These are phyloP conservation scores for Ustilago loliicola DNA, from an alignment of 1,284 basidiomycete species.

Conservation along the genomic window DNA sequence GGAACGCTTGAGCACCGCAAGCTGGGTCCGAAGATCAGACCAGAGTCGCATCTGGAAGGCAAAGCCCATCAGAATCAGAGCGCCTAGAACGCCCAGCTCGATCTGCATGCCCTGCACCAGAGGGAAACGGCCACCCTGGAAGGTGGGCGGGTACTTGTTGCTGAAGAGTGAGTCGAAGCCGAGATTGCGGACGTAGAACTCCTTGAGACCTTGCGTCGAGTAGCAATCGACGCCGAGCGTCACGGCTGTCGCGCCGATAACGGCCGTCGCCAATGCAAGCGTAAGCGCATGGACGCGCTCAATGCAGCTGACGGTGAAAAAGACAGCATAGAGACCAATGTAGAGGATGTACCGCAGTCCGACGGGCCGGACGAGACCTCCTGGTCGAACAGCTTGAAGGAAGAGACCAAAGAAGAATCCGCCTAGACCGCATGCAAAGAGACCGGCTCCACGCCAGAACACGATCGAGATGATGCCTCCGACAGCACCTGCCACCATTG, in stretches of 20 bases:
- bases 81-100: constrained; percentile 86
- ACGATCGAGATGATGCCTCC: constrained; percentile 78
- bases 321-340: constrained; percentile 75
- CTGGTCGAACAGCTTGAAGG: constrained; percentile 84
- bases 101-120: constrained; percentile 92
- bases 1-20: constrained; percentile 83
- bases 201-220: constrained; percentile 79
- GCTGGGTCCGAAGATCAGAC: constrained; percentile 80
- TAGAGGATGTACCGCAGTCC: constrained; percentile 89
- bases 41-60: constrained; percentile 84
- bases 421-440: constrained; percentile 75
- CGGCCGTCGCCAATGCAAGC: constrained; percentile 78
- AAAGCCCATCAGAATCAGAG: constrained; percentile 78
- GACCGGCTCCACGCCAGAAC: constrained; percentile 50
- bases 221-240: constrained; percentile 94
- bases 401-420: constrained; percentile 88
- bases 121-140: constrained; percentile 75
- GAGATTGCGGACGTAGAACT: constrained; percentile 94
- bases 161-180: constrained; percentile 82
- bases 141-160: constrained; percentile 50
- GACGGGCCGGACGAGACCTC: constrained; percentile 82
- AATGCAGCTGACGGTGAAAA: constrained; percentile 44
- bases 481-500: constrained; percentile 81
- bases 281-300: constrained; percentile 56
- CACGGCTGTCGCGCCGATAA: constrained; percentile 91